Base-by-base conservation (phyloP, 441 rosid species). In the Jatropha podagrica region DNA sequence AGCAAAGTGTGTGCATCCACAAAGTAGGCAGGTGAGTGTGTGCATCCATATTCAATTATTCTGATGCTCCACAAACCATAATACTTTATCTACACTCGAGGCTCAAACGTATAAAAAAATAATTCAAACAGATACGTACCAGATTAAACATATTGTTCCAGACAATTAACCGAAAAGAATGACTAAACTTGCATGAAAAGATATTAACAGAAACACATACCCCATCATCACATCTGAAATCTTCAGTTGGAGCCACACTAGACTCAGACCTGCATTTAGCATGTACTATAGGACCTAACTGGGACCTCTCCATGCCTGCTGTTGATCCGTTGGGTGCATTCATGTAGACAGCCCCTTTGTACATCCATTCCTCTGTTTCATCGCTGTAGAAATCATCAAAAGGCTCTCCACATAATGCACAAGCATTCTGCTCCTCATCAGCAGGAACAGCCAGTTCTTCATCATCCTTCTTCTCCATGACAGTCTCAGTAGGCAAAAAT, bases 301-400 rank as follows among this genome's bases (percentile, higher is more conserved):
- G 89, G 71, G 94, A 92, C 75, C 92, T 90, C 84, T 92, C 97
- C 88, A 89, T 68, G 79, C 89, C 91, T 71, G 72, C 76, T 73
- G 77, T 80, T 54, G 84, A 81, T 76, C 89, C 97, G 62, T 78
- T 79, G 8, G 89, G 86, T 48, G 88, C 90, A 88, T 94, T 94
- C 91, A 91, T 83, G 90, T 96, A 96, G 71, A 94, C 97, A 48
- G 97, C 93, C 48, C 97, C 99, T 85, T 77, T 96, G 76, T 96
- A 96, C 98, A 96, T 96, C 99, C 99, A 96, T 78, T 90, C 97
- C 85, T 96, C 99, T 1, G 90, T 90, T 80, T 96, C 98, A 68
- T 96, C 99, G 68, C 98, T 96, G 79, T 88, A 96, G 78, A 94
- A 94, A 84, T 96, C 96, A 82, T 96, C 98, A 82, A 96, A 96